These are phyloP conservation scores for Calonectria pauciramosa DNA, from an alignment of 2,329 filamentous ascomycete species.

Conservation along the genomic window DNA sequence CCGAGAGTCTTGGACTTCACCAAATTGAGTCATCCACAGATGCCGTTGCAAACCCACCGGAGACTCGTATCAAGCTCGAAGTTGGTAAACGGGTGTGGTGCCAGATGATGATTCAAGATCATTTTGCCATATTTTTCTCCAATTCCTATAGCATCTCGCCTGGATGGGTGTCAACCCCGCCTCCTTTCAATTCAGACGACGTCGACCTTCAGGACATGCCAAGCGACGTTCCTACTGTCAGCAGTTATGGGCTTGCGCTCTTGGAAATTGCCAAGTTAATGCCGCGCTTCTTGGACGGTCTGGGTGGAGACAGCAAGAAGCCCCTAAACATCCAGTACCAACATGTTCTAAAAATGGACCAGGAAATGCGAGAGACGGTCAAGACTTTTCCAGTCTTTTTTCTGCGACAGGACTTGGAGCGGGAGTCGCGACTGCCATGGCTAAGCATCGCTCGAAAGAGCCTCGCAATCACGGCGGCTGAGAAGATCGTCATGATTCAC, in stretches of 20 bases:
- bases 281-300: neutral
- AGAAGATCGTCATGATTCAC: constrained; percentile 25
- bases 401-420: neutral
- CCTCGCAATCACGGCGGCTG: constrained; percentile 10
- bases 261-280: constrained; percentile 1
- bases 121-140: constrained; percentile 16
- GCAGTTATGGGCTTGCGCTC: neutral
- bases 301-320: neutral
- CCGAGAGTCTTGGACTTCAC: constrained; percentile 9
- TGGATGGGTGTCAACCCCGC: neutral
- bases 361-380: neutral
- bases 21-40: neutral
- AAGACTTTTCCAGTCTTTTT: neutral
- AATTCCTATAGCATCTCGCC: constrained; percentile 12
- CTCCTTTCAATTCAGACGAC: constrained; percentile 5
- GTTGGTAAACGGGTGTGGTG: constrained; percentile 9
- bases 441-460: constrained; percentile 7
- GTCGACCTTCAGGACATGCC: neutral
- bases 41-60: neutral
- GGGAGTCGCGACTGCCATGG: neutral
- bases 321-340: neutral
- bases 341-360: neutral
- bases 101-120: constrained; percentile 18
- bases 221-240: constrained; percentile 1
- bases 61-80: neutral